Evolutionary conservation across 345 rosid genomes (phyloP).

Genomic region (Adansonia digitata): DNA sequence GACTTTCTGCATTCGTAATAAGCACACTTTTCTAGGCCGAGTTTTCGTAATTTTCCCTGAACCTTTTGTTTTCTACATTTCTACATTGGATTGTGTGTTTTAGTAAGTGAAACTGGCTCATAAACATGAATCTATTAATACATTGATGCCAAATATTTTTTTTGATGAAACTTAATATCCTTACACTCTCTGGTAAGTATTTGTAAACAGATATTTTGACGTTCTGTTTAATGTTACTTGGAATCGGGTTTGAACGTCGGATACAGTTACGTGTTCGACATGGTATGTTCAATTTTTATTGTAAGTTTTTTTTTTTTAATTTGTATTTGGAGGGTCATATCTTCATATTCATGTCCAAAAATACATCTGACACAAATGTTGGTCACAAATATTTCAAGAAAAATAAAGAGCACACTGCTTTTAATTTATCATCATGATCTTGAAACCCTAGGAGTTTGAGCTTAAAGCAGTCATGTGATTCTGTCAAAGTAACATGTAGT

Average conservation of each 20-base stretch:
- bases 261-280: too few relatives aligned
- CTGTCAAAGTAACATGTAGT: neutral
- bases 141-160: neutral
- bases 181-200: neutral
- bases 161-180: neutral
- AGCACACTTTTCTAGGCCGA: neutral
- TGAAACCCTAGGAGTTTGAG: neutral
- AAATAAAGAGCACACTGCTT: neutral
- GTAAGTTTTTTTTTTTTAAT: neutral
- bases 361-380: too few relatives aligned
- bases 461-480: neutral
- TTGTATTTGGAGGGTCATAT: neutral
- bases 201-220: neutral
- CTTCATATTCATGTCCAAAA: too few relatives aligned
- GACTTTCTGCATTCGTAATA: neutral
- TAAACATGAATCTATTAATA: neutral
- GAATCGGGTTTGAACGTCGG: neutral
- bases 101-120: neutral
- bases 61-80: too few relatives aligned
- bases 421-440: neutral
- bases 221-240: neutral
- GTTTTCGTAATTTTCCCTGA: neutral
- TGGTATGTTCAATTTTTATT: neutral
- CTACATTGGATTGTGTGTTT: neutral
- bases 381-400: too few relatives aligned